Conservation (phyloP, 208 protist genomes). For the Perkinsela sp. region DNA sequence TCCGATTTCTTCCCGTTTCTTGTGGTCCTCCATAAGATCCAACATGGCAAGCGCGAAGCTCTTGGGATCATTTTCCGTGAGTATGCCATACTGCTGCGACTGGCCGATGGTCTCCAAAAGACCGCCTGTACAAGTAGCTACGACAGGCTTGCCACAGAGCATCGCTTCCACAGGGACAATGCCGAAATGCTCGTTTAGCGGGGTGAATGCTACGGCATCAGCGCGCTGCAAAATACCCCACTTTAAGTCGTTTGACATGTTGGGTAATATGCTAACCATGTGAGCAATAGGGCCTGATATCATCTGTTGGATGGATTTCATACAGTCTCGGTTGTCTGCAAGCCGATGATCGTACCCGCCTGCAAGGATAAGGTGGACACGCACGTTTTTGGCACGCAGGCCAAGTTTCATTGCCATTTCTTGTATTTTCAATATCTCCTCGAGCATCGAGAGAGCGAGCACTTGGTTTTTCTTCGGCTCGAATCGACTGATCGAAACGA, state of each 20-base stretch:
- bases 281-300: slow-evolving; percentile 10
- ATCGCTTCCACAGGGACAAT: slow-evolving; percentile 66
- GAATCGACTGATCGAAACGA: slow-evolving; percentile 91
- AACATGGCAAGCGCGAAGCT: background rate
- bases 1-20: background rate
- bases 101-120: slow-evolving; percentile 61
- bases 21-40: background rate
- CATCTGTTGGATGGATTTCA: slow-evolving; percentile 38
- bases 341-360: slow-evolving; percentile 43
- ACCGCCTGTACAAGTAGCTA: slow-evolving; percentile 68
- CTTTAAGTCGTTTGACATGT: slow-evolving; percentile 38
- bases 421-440: slow-evolving; percentile 1
- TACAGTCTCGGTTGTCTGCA: slow-evolving; percentile 22
- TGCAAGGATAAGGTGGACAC: slow-evolving; percentile 31
- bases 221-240: slow-evolving; percentile 25
- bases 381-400: background rate
- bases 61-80: background rate
- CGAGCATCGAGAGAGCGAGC: slow-evolving; percentile 59
- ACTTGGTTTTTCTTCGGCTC: slow-evolving; percentile 86
- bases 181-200: slow-evolving; percentile 77
- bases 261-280: slow-evolving; percentile 33
- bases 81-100: slow-evolving; percentile 3
- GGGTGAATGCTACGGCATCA: slow-evolving; percentile 67
- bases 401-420: background rate
- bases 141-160: slow-evolving; percentile 27